Evolutionary conservation across 805 yeast genomes (phyloP).

Genomic region (Saccharomycopsis fibuligera): DNA sequence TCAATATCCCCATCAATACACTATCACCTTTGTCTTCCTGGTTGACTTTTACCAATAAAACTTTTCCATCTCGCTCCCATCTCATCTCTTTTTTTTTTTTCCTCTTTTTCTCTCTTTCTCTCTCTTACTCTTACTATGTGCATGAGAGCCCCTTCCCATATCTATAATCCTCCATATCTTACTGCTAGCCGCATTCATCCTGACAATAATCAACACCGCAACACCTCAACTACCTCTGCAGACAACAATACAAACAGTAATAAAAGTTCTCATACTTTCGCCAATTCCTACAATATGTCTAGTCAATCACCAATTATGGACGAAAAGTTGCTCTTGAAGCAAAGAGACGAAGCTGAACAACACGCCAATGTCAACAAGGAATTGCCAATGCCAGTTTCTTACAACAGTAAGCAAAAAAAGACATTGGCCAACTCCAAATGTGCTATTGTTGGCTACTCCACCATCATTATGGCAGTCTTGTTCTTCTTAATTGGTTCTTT

Average conservation of each 20-base stretch:
- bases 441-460: background rate
- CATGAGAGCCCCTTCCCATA: conserved; percentile 14
- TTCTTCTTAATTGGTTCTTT: background rate
- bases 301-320: background rate
- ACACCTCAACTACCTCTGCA: background rate
- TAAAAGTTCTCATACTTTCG: background rate
- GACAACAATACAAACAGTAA: no score
- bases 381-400: conserved; percentile 3
- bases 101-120: background rate
- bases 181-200: background rate
- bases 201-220: background rate
- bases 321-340: background rate
- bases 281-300: background rate
- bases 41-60: no score
- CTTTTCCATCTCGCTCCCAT: no score
- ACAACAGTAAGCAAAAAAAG: background rate
- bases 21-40: no score
- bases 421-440: background rate
- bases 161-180: conserved; percentile 10
- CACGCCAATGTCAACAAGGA: background rate
- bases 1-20: no score
- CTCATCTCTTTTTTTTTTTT: no score
- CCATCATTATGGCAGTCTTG: conserved; percentile 2
- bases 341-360: background rate
- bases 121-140: conserved; percentile 7